Evolutionary conservation across 2,329 filamentous ascomycete genomes (phyloP), one percentile per base, ranked within the genome.

Genomic region (Nannizzia gypsea): DNA sequence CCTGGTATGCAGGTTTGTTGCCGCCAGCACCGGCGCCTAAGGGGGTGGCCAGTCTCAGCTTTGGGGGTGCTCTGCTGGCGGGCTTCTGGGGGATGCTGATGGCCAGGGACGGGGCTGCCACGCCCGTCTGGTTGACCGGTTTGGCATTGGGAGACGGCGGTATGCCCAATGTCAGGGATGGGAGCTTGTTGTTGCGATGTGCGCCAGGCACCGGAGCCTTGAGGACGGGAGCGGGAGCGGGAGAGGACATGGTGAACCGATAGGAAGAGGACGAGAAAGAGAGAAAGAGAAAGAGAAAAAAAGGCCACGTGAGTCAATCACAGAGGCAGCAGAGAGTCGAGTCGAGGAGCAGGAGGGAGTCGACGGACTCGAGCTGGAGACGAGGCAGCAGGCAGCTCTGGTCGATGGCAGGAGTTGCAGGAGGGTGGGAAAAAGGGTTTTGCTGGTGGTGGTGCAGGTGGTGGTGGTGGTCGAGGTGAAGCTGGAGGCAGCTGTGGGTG

Each of bases 101-200:
- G 68, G 61, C 67, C 69, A 67, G 69, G 68, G 64, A 63, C 34
- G 34, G 34, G n/a, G 17, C 42, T 6, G 40, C 72, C 65, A 46
- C 67, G 68, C 48, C 71, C 60, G 44, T 55, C 40, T 62, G 56
- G 31, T 64, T 66, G 57, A 93, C 83, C 1, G 91, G 85, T 72
- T 91, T 89, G 63, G 80, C 86, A 74, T 84, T 92, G 56, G 90
- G 89, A 38, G 90, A 95, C 0, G 88, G 85, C 40, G 92, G 92
- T 61, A 97, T 97, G 52, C 91, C 89, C 60, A 97, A 83, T 50
- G 90, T 92, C 61, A 97, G 81, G 67, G 88, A 85, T 28, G 90
- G 90, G 58, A 87, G 80, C 64, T 80, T 77, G 66, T 79, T 80
- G 64, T 79, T 80, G 64, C 80, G 80, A 66, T 84, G 81, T 65